phyloP scores from a whole-genome alignment of 2,329 filamentous ascomycete genomes.

The Daldinia sp. region DNA sequence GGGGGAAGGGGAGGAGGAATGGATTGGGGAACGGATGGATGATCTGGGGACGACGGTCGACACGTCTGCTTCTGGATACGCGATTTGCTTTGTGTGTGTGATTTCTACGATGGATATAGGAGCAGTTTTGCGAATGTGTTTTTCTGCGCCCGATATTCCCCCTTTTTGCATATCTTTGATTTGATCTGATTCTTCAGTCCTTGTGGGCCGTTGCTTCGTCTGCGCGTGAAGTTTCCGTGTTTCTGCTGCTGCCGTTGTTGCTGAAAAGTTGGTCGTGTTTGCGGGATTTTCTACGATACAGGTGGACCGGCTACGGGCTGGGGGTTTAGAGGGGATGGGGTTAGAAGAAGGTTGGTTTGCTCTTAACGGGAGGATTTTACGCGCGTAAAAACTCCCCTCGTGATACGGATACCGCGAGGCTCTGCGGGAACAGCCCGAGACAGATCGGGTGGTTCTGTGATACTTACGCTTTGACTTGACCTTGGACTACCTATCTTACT shows the following conservation, averaged over 20 bases:
- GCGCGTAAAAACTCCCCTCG: neutral
- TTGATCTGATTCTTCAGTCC: slow-evolving; percentile 2
- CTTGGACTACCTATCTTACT: too few species aligned
- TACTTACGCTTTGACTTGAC: neutral
- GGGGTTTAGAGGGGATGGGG: neutral
- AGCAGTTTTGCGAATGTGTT: slow-evolving; percentile 22
- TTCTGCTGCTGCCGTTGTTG: neutral
- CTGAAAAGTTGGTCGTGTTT: neutral
- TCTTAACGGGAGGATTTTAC: neutral
- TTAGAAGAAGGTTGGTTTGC: neutral
- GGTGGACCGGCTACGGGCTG: neutral
- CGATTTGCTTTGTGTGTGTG: neutral
- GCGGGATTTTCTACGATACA: neutral
- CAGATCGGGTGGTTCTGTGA: slow-evolving; percentile 12
- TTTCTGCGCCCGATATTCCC: slow-evolving; percentile 23
- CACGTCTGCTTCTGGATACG: slow-evolving; percentile 17
- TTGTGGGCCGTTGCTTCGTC: neutral
- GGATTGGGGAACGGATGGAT: neutral
- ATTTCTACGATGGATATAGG: slow-evolving; percentile 27
- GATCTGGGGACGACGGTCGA: slow-evolving; percentile 5
- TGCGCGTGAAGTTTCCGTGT: slow-evolving; percentile 3
- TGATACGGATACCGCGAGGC: slow-evolving; percentile 20
- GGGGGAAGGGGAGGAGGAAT: neutral
- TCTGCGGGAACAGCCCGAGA: slow-evolving; percentile 26
- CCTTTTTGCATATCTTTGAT: slow-evolving; percentile 22